Evolutionary conservation across 805 yeast species (phyloP).

Genomic region (Ogataea zsoltii): DNA sequence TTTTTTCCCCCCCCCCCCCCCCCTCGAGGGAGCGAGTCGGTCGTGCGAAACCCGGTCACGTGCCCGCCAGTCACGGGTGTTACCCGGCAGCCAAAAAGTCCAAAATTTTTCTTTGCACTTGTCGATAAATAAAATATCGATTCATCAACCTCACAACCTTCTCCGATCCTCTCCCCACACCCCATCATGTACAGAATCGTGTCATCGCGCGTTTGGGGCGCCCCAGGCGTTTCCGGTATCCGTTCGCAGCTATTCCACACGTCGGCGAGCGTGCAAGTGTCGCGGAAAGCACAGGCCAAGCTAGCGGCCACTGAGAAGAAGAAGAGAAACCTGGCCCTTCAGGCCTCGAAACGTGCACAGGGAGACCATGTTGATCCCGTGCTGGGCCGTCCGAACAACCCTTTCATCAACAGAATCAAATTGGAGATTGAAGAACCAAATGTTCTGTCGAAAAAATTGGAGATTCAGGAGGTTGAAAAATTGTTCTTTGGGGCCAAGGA

Average conservation of each 20-base stretch:
- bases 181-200: constrained; percentile 1
- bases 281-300: constrained; percentile 16
- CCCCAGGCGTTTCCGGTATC: constrained; percentile 4
- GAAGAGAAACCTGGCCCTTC: constrained; percentile 20
- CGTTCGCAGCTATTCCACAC: constrained; percentile 13
- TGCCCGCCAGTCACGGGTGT: neutral
- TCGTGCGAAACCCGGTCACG: neutral
- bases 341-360: constrained; percentile 12
- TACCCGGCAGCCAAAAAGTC: neutral
- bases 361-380: constrained; percentile 73
- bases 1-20: no score
- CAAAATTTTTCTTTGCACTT: constrained; percentile 1
- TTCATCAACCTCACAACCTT: neutral
- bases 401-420: constrained; percentile 66
- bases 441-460: constrained; percentile 60
- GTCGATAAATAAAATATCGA: neutral
- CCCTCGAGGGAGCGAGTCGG: no score
- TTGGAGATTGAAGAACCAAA: constrained; percentile 67
- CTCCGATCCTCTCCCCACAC: neutral
- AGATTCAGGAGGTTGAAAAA: constrained; percentile 68
- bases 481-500: constrained; percentile 76
- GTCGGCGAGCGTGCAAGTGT: constrained; percentile 9
- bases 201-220: constrained; percentile 5
- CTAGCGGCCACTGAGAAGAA: constrained; percentile 17
- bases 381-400: constrained; percentile 65